Conservation (phyloP, 768 basidiomycete species). For the Boletus reticulatus region DNA sequence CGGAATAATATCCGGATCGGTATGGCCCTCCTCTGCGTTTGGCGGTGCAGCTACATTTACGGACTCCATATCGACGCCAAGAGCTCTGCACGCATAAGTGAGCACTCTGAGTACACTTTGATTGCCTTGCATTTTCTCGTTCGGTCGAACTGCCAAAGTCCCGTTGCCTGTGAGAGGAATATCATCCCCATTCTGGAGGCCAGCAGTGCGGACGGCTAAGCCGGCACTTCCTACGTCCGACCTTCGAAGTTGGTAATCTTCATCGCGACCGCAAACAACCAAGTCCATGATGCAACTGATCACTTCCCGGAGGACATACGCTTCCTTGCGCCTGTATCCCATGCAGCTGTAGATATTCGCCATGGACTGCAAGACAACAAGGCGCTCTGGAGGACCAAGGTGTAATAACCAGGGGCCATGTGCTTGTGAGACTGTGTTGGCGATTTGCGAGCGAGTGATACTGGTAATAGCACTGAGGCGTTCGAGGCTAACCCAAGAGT, state of each 20-base stretch:
- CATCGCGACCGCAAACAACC: slow-evolving; percentile 81
- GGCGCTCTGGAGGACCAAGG: slow-evolving; percentile 72
- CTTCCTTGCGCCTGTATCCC: slow-evolving; percentile 87
- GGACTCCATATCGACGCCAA: slow-evolving; percentile 80
- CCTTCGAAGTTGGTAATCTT: slow-evolving; percentile 51
- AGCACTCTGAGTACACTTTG: slow-evolving; percentile 74
- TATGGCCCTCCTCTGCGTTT: slow-evolving; percentile 19
- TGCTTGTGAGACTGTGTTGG: slow-evolving; percentile 60
- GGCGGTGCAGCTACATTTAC: slow-evolving; percentile 48
- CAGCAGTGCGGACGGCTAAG: slow-evolving; percentile 47
- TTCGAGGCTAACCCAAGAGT: slow-evolving; percentile 54
- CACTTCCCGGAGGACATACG: slow-evolving; percentile 80
- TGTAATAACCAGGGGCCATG: slow-evolving; percentile 89
- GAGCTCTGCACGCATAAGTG: slow-evolving; percentile 69
- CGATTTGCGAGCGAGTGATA: slow-evolving; percentile 67
- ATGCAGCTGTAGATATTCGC: slow-evolving; percentile 77
- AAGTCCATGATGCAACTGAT: slow-evolving; percentile 82
- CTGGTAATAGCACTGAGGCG: slow-evolving; percentile 67
- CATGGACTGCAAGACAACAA: slow-evolving; percentile 65
- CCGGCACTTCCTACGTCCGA: slow-evolving; percentile 37
- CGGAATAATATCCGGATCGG: slow-evolving; percentile 4
- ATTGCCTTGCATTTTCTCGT: slow-evolving; percentile 78
- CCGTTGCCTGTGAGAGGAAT: slow-evolving; percentile 35
- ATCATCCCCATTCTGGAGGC: slow-evolving; percentile 31
- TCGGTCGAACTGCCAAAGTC: slow-evolving; percentile 66